Base-by-base conservation (phyloP, 306 rosid genomes). In the Phaseolus lunatus region DNA sequence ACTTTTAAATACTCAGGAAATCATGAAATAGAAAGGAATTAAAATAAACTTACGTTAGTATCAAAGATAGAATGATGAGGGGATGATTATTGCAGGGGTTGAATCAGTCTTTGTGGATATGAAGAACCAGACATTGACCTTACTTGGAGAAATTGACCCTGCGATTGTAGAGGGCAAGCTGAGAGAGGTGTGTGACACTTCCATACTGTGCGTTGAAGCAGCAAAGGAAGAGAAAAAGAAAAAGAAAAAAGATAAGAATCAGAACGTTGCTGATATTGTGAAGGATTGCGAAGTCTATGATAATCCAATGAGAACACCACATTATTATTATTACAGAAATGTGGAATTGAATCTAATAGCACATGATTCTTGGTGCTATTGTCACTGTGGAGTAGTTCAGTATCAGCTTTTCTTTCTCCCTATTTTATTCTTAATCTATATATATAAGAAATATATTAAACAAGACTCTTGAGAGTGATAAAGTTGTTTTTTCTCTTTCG, bases 21-120 rank as follows among this genome's bases (percentile, higher is more conserved):
- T 41, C 56, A n/a, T 12, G 27, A n/a, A 23, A 33, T 33, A 71
- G 3, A 11, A 13, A 37, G 9, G n/a, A 5, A 41, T n/a, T n/a
- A n/a, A 5, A 22, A 6, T 4, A 24, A 24, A 24, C 27, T 24
- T 24, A 24, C 2, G 27, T 24, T 24, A 13, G 59, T 18, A 67
- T 7, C 15, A 16, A 39, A 26, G 18, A 26, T 41, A 48, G 20
- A 79, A 19, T 13, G 49, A 62, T 79, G 26, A 29, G 64, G 4
- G 44, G 11, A 1, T 67, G 45, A 49, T 27, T 50, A 16, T 56
- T 48, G 73, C 79, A 93, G 98, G 98, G 59, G 81, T 93, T 2
- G 93, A 83, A 37, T 93, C 98, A 39, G 84, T 93, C 0, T 75
- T 84, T 1, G 23, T 89, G 87, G 90, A 93, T 35, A 57, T 24